Evolutionary conservation across 495 filamentous ascomycete species (phyloP).

Genomic region (Hyaloscypha hepaticicola): DNA sequence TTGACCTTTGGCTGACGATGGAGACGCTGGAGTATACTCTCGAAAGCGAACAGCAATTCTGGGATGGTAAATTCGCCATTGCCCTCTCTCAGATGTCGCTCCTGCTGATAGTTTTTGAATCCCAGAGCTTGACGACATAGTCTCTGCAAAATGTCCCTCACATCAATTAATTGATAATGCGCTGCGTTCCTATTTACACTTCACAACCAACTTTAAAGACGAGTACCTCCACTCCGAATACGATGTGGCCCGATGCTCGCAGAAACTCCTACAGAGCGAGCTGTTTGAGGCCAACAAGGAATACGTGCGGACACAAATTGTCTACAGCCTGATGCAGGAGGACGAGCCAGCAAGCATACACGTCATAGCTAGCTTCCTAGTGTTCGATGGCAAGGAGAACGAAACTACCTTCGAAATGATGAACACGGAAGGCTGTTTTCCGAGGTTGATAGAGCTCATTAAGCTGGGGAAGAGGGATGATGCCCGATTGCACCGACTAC

Average conservation of each 20-base stretch:
- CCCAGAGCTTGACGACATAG: slow-evolving; percentile 78
- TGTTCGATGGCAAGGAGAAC: slow-evolving; percentile 82
- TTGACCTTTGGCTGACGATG: slow-evolving; percentile 39
- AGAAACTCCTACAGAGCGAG: slow-evolving; percentile 70
- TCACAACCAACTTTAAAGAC: slow-evolving; percentile 77
- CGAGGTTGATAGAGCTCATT: slow-evolving; percentile 80
- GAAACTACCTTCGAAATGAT: slow-evolving; percentile 80
- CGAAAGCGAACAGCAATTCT: slow-evolving; percentile 90
- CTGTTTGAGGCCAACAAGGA: slow-evolving; percentile 73
- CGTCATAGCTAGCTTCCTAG: slow-evolving; percentile 79
- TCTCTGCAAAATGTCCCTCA: slow-evolving; percentile 67
- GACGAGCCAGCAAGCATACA: slow-evolving; percentile 77
- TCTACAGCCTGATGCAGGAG: slow-evolving; percentile 89
- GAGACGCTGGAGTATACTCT: slow-evolving; percentile 63
- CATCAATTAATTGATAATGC: slow-evolving; percentile 84
- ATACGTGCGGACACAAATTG: slow-evolving; percentile 90
- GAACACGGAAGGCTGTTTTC: slow-evolving; percentile 82
- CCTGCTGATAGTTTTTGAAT: slow-evolving; percentile 20
- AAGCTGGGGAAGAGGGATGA: slow-evolving; percentile 61
- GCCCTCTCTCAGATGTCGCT: slow-evolving; percentile 9
- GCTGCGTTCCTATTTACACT: slow-evolving; percentile 76
- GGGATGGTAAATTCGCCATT: slow-evolving; percentile 65
- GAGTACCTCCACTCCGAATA: slow-evolving; percentile 81
- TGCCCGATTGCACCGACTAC: slow-evolving; percentile 69
- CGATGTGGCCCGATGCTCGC: slow-evolving; percentile 81